A percentile compares a stretch with the other conserved stretches of the same genome.
phyloP scores from a whole-genome alignment of 768 basidiomycete genomes.

The Hysterangium stoloniferum region DNA sequence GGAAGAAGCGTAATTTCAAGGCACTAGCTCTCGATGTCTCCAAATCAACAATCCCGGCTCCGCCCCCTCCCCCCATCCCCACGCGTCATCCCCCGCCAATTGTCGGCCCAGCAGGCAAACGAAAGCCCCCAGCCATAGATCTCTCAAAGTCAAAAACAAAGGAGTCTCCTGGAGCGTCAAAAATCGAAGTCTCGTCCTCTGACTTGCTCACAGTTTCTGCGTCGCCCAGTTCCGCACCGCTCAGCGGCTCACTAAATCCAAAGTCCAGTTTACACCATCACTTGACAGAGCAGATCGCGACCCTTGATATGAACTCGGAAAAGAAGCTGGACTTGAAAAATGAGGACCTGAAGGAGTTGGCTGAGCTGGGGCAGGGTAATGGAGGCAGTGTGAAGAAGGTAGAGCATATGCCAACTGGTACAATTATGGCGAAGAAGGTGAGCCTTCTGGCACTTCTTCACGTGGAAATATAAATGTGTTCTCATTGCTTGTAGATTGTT shows the following conservation, averaged over 20 bases:
- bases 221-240: conserved; percentile 45
- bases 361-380: conserved; percentile 92
- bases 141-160: conserved; percentile 32
- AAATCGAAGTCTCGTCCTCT: conserved; percentile 30
- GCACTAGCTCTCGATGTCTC: conserved; percentile 65
- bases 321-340: conserved; percentile 74
- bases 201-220: conserved; percentile 41
- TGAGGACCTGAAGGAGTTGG: conserved; percentile 85
- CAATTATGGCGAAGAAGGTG: conserved; percentile 98
- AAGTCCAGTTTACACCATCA: conserved; percentile 66
- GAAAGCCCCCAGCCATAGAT: conserved; percentile 30
- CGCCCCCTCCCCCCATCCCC: conserved; percentile 31
- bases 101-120: conserved; percentile 31
- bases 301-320: conserved; percentile 78
- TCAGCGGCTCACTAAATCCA: conserved; percentile 35
- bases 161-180: conserved; percentile 19
- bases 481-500: conserved; percentile 54
- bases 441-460: conserved; percentile 19
- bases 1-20: conserved; percentile 92
- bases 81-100: conserved; percentile 25
- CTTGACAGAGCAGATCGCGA: conserved; percentile 78
- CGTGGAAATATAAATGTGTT: background rate
- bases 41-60: conserved; percentile 25
- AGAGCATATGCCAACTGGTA: conserved; percentile 83
- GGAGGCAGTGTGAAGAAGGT: conserved; percentile 97